Base-by-base conservation (phyloP, 2,329 filamentous ascomycete genomes). In the Apiospora pterosperma region DNA sequence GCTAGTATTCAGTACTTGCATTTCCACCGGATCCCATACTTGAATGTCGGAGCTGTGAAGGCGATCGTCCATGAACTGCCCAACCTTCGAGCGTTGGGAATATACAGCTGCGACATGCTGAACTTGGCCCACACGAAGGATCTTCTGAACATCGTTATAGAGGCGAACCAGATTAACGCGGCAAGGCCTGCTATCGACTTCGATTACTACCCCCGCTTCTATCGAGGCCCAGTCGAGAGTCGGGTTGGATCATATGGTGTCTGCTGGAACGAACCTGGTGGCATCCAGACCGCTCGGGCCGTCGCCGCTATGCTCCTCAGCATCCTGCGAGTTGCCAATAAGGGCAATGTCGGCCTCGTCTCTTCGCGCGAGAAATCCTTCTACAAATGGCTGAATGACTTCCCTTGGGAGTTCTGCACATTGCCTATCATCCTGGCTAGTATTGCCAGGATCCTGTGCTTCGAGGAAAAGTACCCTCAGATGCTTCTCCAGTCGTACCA, bases 81-180 rank as follows among this genome's bases (percentile, higher is more conserved):
- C 0, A 67, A 65, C 19, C 65, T 77, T 0, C 63, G 70, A 52
- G 44, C 62, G 0, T 36, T 77, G 1, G 67, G 69, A 7, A 59
- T 77, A 1, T 66, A 74, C 34, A 69, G 73, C 7, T 77, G 75
- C 61, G 74, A 75, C 16, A 63, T 76, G 0, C 38, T 77, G 0
- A 69, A 73, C 59, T 67, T 77, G 16, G 67, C 68, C 1, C 23
- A 62, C 3, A 67, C 73, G 1, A 44, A 65, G 6, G 36, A 55
- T 0, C 36, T 77, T 0, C 21, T 77, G 4, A 36, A 70, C 0
- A 7, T 63, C 0, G 28, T 76, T 0, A 66, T 66, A 0, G 11
- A 63, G 0, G 67, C 65, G 38, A 73, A 75, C 55, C 2, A 62
- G 16, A 28, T 62, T 16, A 63, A 62, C 36, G 5, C n/a, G 11